Evolutionary conservation across 306 rosid species (phyloP), one percentile per base, ranked within the genome.

Genomic region (Vigna reflexopilosa): DNA sequence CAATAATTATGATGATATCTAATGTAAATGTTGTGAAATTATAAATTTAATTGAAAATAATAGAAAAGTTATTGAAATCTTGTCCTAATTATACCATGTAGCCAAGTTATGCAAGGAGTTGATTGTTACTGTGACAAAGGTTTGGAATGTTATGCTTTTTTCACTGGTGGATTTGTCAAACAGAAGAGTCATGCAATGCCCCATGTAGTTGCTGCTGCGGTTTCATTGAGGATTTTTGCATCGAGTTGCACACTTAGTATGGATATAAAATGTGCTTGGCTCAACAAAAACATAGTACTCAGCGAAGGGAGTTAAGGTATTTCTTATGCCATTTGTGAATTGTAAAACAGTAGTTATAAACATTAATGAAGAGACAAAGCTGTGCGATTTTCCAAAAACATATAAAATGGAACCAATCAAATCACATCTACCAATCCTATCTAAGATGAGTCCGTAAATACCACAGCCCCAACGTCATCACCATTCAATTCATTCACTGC

Each of bases 401-500:
- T 15, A 14, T 16, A 0, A n/a, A 32, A 36, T 19, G 12, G 56
- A 2, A 38, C 67, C 77, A 75, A 77, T 59, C 59, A 69, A 50
- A 81, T n/a, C 26, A 40, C 70, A 81, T 51, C 85, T 76, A 81
- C 38, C 81, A 28, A 76, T 76, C 77, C 73, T 50, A 62, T 24
- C 17, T 40, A 55, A 20, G 67, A 7, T 4, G 48, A 19, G 48
- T 52, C 56, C 68, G 22, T 42, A 45, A 45, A 62, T 73, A 36
- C 77, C 51, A 12, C 28, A 22, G 34, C 62, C 19, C 12, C 9
- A 44, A 4, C 47, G 22, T 6, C 61, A 9, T 26, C 34, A 20
- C 51, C 77, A 15, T 76, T 56, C 81, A 15, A 42, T 45, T 44
- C 50, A 45, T 45, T 45, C 16, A 45, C 49, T 11, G 4, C 14